Percentiles rank a stretch among this genome's conserved stretches.
Evolutionary conservation across 176 grass and related monocot genomes (phyloP).

Genomic region (Sorghum bicolor): DNA sequence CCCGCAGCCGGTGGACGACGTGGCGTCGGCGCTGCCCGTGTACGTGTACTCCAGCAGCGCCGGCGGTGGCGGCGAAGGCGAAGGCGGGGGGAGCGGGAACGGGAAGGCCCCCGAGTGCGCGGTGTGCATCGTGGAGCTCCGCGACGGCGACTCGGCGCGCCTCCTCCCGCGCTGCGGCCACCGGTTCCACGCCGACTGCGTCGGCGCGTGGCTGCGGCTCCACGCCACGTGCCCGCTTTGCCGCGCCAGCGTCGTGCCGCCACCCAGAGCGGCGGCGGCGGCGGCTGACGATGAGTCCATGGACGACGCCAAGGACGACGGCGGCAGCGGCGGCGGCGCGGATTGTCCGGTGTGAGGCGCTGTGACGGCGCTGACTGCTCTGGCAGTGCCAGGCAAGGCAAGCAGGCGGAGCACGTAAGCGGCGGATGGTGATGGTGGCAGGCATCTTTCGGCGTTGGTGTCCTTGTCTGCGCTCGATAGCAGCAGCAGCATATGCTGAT

Average conservation of each 20-base stretch:
- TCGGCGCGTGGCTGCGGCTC: constrained; percentile 48
- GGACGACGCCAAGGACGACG: constrained; percentile 24
- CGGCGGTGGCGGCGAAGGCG: not conserved
- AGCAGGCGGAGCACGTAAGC: not conserved
- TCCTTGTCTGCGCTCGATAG: not conserved
- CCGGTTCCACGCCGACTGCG: constrained; percentile 59
- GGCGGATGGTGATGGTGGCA: not conserved
- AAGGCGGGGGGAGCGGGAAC: not conserved
- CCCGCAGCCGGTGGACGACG: not conserved
- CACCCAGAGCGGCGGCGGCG: not conserved
- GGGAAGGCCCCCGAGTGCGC: constrained; percentile 42
- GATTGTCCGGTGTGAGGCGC: constrained; percentile 34
- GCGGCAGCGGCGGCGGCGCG: not conserved
- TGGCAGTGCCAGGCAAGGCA: not conserved
- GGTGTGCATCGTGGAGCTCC: constrained; percentile 64
- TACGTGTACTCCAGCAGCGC: constrained; percentile 21
- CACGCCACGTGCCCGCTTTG: constrained; percentile 72
- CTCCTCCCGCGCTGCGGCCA: constrained; percentile 53
- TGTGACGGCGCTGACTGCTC: no score
- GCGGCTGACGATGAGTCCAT: not conserved
- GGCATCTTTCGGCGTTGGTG: not conserved
- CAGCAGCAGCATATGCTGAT: not conserved
- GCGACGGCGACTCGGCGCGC: constrained; percentile 43
- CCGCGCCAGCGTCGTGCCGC: constrained; percentile 40
- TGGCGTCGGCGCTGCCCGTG: constrained; percentile 35